Evolutionary conservation across 306 rosid species (phyloP), one percentile per base, ranked within the genome.

Genomic region (Malus sylvestris): DNA sequence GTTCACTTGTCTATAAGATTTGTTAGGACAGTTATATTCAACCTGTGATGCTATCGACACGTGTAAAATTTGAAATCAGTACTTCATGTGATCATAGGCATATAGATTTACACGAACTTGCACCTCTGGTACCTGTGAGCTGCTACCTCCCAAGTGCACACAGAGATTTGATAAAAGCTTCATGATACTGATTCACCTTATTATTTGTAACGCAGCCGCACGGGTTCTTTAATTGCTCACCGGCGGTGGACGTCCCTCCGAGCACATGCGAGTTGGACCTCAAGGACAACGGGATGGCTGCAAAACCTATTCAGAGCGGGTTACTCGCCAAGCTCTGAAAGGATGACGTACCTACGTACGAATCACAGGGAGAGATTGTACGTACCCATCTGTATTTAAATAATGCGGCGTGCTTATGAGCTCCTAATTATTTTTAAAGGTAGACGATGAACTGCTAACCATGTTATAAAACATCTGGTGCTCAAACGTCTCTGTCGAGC

Each of bases 181-280:
- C 14, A 23, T 38, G 11, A 25, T 77, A 8, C 40, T 30, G 61
- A 3, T n/a, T 35, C 2, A 5, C 60, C 4, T 6, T 79, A 16
- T 6, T 45, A 49, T 76, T 77, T 14, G 51, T 79, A 77, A 65
- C 83, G 87, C 90, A 86, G 95, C 95, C 94, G 45, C 93, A 91
- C 78, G 97, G 94, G 10, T 91, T 91, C 88, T 91, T 89, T 73
- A 91, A 89, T 42, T 83, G 87, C 88, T 91, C 94, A 25, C 85
- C 92, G 3, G 92, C 97, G 0, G 86, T 89, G 67, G 94, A 91
- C 59, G 91, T 89, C 63, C 97, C 94, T 14, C 97, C 93, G 4
- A 78, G 81, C 73, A 60, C 85, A 52, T 75, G 85, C 68, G 95
- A 91, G 75, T 78, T 81, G 87, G 97, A 91, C 53, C 85, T 83